These are phyloP conservation scores for Trichocladium uniseriatum DNA, from an alignment of 495 filamentous ascomycete species.

Conservation along the genomic window DNA sequence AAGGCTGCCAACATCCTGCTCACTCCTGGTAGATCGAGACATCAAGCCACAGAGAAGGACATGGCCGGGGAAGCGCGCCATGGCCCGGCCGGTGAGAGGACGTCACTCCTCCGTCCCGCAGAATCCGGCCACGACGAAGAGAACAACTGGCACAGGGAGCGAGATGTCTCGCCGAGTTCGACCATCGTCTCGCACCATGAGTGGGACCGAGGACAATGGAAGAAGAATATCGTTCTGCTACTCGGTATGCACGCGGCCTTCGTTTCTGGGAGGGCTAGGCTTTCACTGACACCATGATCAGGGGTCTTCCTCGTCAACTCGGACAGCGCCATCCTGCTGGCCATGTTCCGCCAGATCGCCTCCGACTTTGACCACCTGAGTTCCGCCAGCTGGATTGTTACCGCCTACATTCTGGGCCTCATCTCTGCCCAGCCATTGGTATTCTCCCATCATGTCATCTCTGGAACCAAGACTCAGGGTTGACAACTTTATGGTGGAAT, in stretches of 20 bases:
- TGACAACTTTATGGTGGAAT: background rate
- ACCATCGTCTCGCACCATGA: slow-evolving; percentile 4
- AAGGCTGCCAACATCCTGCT: no score
- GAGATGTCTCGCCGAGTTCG: slow-evolving; percentile 1
- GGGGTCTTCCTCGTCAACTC: slow-evolving; percentile 17
- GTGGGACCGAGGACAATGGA: slow-evolving; percentile 3
- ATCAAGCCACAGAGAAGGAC: no score
- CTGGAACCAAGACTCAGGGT: background rate
- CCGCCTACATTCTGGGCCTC: slow-evolving; percentile 10
- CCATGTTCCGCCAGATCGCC: slow-evolving; percentile 16
- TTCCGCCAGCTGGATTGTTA: slow-evolving; percentile 16
- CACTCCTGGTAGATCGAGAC: no score
- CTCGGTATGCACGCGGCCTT: slow-evolving; percentile 2
- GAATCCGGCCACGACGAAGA: background rate
- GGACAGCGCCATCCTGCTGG: slow-evolving; percentile 14
- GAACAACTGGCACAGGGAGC: background rate
- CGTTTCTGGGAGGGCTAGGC: no score
- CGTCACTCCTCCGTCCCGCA: background rate
- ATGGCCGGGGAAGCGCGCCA: no score
- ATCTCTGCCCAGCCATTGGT: slow-evolving; percentile 11
- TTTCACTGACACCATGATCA: background rate
- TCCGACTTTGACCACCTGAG: slow-evolving; percentile 11
- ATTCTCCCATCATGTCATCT: background rate
- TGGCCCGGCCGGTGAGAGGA: background rate
- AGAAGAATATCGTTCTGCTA: slow-evolving; percentile 11